Evolutionary conservation across 2,329 filamentous ascomycete genomes (phyloP), one percentile per base, ranked within the genome.

Genomic region (Fusarium irregulare): DNA sequence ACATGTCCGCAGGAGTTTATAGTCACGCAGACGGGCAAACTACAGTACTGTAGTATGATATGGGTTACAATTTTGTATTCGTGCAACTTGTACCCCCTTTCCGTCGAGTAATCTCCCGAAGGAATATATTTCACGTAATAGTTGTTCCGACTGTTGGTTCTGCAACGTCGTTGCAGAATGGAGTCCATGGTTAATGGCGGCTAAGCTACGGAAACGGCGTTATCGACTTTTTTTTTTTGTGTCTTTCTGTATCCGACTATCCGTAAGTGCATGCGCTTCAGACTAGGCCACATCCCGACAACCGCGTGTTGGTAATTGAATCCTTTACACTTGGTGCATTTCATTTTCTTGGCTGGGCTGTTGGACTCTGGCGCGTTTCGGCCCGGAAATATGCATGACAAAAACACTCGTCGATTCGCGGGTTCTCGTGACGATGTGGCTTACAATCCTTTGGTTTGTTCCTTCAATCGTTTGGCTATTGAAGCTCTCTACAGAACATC

Each of bases 331-430:
- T 55, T 46, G 51, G 51, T 55, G 21, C 34, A 49, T 23, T 23
- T 13, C 28, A 30, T 30, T 30, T 30, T 30, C 44, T 54, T 57
- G 30, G 48, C 60, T 60, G 37, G 40, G 50, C 46, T 21, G 49
- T 42, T 51, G 42, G 21, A 21, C 21, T 21, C 21, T 21, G 21
- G 21, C 41, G 68, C 72, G 72, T 74, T 73, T 75, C 73, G 72
- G 73, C 55, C 68, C 73, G 73, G 72, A 64, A 59, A 66, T 55
- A 68, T 75, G 73, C 72, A 72, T 74, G 72, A 63, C 70, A 67
- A 57, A 14, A 4, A 49, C 9, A 16, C 14, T 20, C 58, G 28
- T 57, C 66, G 67, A 72, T 59, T 62, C 49, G 59, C 62, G 54
- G 48, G 11, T 58, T 47, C 60, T 66, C 68, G 72, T 74, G 72